Evolutionary conservation across 2,329 filamentous ascomycete genomes (phyloP), one percentile per base, ranked within the genome.

Genomic region (Aspergillus sp.): DNA sequence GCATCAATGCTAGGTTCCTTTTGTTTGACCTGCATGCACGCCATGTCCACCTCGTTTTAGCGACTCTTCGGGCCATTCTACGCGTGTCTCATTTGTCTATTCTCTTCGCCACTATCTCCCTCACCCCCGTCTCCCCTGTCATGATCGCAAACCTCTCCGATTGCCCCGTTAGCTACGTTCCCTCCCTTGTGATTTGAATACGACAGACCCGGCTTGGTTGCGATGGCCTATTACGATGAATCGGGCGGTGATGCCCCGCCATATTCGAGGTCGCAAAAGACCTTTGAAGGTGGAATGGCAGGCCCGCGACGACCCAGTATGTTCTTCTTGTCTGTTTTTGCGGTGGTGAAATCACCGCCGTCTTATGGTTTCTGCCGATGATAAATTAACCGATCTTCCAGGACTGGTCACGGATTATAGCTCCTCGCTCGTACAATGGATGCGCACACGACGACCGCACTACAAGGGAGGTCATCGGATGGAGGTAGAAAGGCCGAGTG

Each of bases 321-420:
- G 73, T 69, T 49, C 49, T 36, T 31, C 46, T 49, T 22, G 22
- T 22, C 26, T 20, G 18, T 39, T 39, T 49, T 52, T 42, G 36
- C 36, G 36, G 36, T n/a, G 5, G 14, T 16, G 36, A 42, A n/a
- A 42, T 42, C 16, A n/a, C 36, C 36, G 14, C 36, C 11, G 32
- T 36, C 32, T 4, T n/a, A n/a, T 42, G 12, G 16, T 42, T 42
- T 42, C 36, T 32, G 22, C 45, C 12, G 14, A 3, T 18, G 22
- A 22, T 22, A 22, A 22, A 22, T 2, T 22, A 22, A 22, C 22
- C 22, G 22, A 22, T 22, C 22, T 22, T 22, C 22, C 63, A 96
- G 92, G 92, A 64, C 90, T 92, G 49, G 91, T 96, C 14, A 97
- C 93, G 49, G 93, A 97, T 77, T 96, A 96, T 83, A 90, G 92